These are phyloP conservation scores for Capronia coronata DNA, from an alignment of 2,329 filamentous ascomycete species.

Conservation along the genomic window DNA sequence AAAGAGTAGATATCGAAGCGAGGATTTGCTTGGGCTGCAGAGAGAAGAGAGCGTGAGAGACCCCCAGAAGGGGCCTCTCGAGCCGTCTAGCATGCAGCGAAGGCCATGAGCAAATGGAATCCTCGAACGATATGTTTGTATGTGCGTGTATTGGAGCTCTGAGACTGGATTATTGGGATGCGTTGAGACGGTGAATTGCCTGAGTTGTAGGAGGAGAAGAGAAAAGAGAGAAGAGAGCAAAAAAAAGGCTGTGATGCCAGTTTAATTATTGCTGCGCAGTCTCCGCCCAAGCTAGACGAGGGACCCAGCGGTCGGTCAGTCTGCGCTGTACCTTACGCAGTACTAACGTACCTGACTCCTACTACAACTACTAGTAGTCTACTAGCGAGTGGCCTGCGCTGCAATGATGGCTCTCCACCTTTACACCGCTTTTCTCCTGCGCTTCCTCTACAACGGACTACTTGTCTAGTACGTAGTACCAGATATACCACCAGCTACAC, in stretches of 20 bases:
- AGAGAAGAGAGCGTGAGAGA: slow-evolving; percentile 20
- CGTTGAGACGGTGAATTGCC: slow-evolving; percentile 25
- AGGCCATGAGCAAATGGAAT: slow-evolving; percentile 58
- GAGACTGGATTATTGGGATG: slow-evolving; percentile 6
- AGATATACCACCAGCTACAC: no score
- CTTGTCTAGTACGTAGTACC: no score
- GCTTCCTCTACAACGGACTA: background rate
- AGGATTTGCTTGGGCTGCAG: slow-evolving; percentile 22
- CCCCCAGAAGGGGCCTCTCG: slow-evolving; percentile 50
- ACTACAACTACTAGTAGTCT: background rate
- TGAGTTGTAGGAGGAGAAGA: slow-evolving; percentile 26
- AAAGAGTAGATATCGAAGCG: slow-evolving; percentile 47
- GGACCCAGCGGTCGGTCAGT: background rate
- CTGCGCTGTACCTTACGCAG: no score
- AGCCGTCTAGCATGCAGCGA: slow-evolving; percentile 86
- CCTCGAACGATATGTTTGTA: slow-evolving; percentile 62
- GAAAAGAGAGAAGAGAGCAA: slow-evolving; percentile 20
- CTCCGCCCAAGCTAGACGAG: background rate
- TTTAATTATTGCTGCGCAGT: background rate
- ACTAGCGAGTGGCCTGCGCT: background rate
- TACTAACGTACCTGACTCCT: no score
- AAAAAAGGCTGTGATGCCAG: slow-evolving; percentile 10
- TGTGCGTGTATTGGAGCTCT: slow-evolving; percentile 14
- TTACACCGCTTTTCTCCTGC: background rate
- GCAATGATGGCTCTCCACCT: slow-evolving; percentile 1